Percentiles rank a stretch among this genome's conserved stretches.
phyloP scores from a whole-genome alignment of 1,284 basidiomycete genomes.

The Ceratobasidium papillatum region DNA sequence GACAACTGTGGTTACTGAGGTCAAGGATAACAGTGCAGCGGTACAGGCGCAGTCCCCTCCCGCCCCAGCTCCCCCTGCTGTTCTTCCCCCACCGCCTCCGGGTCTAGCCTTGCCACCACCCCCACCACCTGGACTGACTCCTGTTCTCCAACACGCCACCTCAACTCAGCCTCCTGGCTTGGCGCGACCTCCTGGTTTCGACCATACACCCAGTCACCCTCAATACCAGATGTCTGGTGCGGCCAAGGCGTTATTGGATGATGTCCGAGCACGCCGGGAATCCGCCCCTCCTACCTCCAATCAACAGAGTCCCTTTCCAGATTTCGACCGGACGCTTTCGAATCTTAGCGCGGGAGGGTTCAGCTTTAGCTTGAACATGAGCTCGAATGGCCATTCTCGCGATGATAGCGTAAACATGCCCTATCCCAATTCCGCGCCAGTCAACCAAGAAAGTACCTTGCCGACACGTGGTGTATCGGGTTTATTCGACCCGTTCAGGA shows the following conservation, averaged over 20 bases:
- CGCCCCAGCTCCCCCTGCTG: constrained; percentile 49
- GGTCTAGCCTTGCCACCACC: constrained; percentile 58
- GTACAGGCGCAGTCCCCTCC: constrained; percentile 53
- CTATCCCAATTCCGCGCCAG: constrained; percentile 16
- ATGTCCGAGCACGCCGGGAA: constrained; percentile 79
- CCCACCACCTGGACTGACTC: constrained; percentile 69
- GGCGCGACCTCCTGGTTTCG: constrained; percentile 49
- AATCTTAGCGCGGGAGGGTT: constrained; percentile 74
- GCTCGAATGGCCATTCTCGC: constrained; percentile 60
- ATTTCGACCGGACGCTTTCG: constrained; percentile 81
- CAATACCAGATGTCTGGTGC: constrained; percentile 86
- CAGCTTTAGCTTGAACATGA: constrained; percentile 73
- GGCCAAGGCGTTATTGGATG: constrained; percentile 84
- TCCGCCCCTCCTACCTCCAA: constrained; percentile 57
- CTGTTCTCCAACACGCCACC: constrained; percentile 20
- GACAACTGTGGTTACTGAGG: not conserved
- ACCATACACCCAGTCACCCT: constrained; percentile 45
- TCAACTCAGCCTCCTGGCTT: constrained; percentile 54
- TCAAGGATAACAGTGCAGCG: constrained; percentile 43
- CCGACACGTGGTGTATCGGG: constrained; percentile 59
- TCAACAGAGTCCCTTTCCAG: constrained; percentile 83
- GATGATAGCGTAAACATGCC: not conserved
- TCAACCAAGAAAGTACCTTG: constrained; percentile 7
- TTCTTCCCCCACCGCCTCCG: constrained; percentile 45
- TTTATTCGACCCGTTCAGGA: constrained; percentile 57